phyloP scores from a whole-genome alignment of 805 yeast genomes.

The Candida maris region DNA sequence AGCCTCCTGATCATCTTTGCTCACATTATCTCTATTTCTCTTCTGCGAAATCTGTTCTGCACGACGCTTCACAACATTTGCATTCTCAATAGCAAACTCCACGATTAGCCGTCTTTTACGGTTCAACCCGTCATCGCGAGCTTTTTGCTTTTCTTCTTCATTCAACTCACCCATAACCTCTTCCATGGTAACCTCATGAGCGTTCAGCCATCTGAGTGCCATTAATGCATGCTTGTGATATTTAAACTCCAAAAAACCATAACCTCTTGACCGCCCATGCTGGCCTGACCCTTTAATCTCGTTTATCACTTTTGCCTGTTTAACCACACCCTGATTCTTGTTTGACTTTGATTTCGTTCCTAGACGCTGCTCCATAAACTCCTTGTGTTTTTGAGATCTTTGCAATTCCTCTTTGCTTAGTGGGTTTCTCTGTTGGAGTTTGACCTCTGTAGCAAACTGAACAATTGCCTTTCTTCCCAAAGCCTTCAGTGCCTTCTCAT shows the following conservation, averaged over 20 bases:
- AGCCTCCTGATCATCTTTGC: conserved; percentile 20
- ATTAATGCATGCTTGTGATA: conserved; percentile 90
- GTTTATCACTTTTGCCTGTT: conserved; percentile 88
- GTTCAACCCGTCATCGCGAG: conserved; percentile 46
- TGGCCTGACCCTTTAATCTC: conserved; percentile 89
- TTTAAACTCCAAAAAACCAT: conserved; percentile 90
- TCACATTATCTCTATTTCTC: conserved; percentile 30
- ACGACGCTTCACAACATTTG: conserved; percentile 89
- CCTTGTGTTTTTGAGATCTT: conserved; percentile 71
- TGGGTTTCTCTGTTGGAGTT: conserved; percentile 69
- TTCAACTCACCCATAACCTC: conserved; percentile 70
- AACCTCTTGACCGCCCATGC: conserved; percentile 90
- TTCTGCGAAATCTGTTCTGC: conserved; percentile 52
- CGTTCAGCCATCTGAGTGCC: conserved; percentile 97
- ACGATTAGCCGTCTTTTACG: conserved; percentile 77
- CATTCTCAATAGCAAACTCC: conserved; percentile 95
- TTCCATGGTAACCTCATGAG: conserved; percentile 71
- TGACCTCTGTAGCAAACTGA: conserved; percentile 87
- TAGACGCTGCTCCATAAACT: conserved; percentile 29
- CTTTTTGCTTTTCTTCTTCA: conserved; percentile 61
- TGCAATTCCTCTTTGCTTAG: conserved; percentile 82
- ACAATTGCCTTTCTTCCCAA: conserved; percentile 93
- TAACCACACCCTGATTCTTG: conserved; percentile 85
- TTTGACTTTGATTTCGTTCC: conserved; percentile 46
- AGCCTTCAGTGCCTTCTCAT: conserved; percentile 81